Conservation (phyloP, 208 protist species). For the Leishmania arabica region DNA sequence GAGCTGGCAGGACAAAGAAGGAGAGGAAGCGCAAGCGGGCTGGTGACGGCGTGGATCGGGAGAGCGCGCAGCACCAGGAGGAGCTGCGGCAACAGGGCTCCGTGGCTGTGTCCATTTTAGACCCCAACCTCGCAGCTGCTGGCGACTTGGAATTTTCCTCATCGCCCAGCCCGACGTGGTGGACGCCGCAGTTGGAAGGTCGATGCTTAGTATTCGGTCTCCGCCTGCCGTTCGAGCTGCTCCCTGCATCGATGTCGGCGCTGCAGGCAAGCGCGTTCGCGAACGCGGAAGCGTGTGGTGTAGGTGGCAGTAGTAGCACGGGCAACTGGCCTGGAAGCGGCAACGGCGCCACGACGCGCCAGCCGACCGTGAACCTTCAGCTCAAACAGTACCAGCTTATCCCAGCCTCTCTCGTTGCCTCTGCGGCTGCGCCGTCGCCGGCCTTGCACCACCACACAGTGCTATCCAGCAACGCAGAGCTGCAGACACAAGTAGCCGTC, state of each 20-base stretch:
- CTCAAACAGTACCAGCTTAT: slow-evolving; percentile 19
- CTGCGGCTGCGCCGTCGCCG: background rate
- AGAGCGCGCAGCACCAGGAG: background rate
- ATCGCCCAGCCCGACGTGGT: slow-evolving; percentile 14
- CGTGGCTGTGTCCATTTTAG: background rate
- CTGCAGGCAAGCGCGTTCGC: background rate
- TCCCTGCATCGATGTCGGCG: slow-evolving; percentile 2
- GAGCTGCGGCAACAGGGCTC: background rate
- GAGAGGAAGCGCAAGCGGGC: background rate
- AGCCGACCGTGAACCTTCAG: slow-evolving; percentile 24
- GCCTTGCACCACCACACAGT: background rate
- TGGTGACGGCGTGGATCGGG: background rate
- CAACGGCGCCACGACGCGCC: background rate
- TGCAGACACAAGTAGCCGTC: background rate
- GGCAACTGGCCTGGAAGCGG: background rate
- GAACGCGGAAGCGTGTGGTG: background rate
- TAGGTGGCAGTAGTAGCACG: background rate
- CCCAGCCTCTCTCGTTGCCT: background rate
- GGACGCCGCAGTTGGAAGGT: slow-evolving; percentile 24
- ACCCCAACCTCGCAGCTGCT: background rate
- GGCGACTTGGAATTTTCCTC: background rate
- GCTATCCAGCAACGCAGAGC: background rate
- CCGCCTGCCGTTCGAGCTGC: slow-evolving; percentile 27
- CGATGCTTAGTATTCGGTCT: slow-evolving; percentile 24
- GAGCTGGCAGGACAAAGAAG: background rate